Percentiles rank a stretch among this genome's conserved stretches.
Conservation (phyloP, 768 basidiomycete genomes). For the Termitomyces sp. region DNA sequence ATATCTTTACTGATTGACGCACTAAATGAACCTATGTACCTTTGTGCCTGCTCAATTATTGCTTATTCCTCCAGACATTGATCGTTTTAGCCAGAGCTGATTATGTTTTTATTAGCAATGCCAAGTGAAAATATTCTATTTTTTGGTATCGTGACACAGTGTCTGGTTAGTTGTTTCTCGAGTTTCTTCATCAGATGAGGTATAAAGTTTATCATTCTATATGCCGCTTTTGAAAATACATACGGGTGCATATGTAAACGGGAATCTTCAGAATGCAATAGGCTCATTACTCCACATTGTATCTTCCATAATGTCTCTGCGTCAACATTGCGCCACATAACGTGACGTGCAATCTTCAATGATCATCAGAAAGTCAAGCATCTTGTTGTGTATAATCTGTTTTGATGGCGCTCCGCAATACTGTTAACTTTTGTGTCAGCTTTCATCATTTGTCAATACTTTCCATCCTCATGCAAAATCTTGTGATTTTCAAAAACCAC, state of each 20-base stretch:
- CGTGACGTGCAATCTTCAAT: no score
- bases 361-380: background rate
- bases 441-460: no score
- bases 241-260: background rate
- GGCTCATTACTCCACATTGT: background rate
- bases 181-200: background rate
- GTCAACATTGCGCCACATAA: background rate
- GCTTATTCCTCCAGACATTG: background rate
- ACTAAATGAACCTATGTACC: background rate
- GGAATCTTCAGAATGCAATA: background rate
- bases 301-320: background rate
- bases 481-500: no score
- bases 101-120: background rate
- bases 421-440: no score
- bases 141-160: no score
- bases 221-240: background rate
- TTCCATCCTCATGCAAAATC: no score
- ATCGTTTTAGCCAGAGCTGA: background rate
- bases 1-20: slow-evolving; percentile 40
- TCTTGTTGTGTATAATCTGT: no score
- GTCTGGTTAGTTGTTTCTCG: background rate
- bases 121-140: background rate
- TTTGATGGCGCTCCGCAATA: no score
- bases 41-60: background rate
- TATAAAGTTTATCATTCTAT: no score